Base-by-base conservation (phyloP, 257 asterid species). In the Lithospermum erythrorhizon region DNA sequence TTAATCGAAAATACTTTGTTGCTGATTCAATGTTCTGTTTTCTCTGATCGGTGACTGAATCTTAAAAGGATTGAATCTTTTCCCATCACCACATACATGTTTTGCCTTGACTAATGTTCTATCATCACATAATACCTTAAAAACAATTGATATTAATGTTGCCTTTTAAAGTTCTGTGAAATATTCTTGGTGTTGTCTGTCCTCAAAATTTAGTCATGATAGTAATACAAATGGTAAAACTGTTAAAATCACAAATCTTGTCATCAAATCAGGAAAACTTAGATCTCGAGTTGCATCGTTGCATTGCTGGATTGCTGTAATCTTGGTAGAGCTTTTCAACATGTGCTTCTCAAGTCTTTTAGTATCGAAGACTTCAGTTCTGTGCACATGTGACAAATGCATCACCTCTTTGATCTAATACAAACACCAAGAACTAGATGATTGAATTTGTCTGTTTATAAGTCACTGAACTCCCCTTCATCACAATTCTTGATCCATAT, bases 401-500 rank as follows among this genome's bases (percentile, higher is more conserved):
- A 35, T 35, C 45, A 35, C 14, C 45, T 35, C 45, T 35, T 35
- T 35, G 45, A 35, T 35, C 45, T 35, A 35, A 35, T 35, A 35
- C 45, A 35, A 4, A 8, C 7, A 4, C 45, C 45, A 35, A 35
- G 45, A 35, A 35, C 45, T 35, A 35, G 45, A 41, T 41, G 17
- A 41, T 11, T 41, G 49, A 41, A 41, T 41, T 41, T 37, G 13
- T 41, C 45, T 7, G 49, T 41, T 18, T 41, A 41, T 41, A 14
- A 41, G 16, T 41, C 83, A 18, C 69, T 73, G 35, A 80, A 66
- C 75, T 87, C 95, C 9, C 96, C 95, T 18, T 69, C 54, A 76
- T 83, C 72, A 87, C 96, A 86, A 72, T 72, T 81, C 19, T 83
- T 94, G 47, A 91, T 89, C 90, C 90, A 82, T 61, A 91, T 45